Conservation (phyloP, 106 monocot species). For the Cymbidium sinense region DNA sequence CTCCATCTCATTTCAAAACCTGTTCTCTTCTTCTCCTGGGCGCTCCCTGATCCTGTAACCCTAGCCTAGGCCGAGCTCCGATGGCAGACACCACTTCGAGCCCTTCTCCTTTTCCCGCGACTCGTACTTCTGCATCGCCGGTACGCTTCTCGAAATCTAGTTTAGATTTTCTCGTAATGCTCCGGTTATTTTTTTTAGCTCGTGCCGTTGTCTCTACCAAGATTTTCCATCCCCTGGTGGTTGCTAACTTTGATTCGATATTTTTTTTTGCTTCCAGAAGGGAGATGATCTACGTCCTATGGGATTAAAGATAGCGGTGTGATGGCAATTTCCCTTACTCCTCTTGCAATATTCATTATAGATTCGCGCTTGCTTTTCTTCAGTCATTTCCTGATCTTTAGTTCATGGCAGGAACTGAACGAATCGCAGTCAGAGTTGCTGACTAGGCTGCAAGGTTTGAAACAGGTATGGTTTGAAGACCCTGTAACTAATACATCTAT, state of each 20-base stretch:
- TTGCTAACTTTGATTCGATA: neutral
- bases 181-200: neutral
- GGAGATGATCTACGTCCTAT: slow-evolving; percentile 1
- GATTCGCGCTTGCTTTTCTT: neutral
- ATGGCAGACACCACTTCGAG: neutral
- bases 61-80: neutral
- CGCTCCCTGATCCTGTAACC: neutral
- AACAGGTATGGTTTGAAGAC: slow-evolving; percentile 21
- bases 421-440: slow-evolving; percentile 49
- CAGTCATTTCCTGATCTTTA: neutral
- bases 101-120: neutral
- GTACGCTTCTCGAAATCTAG: neutral
- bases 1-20: too few species aligned
- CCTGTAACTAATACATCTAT: too few species aligned
- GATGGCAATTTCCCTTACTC: neutral
- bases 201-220: neutral
- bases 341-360: neutral
- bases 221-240: neutral
- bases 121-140: slow-evolving; percentile 8
- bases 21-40: neutral
- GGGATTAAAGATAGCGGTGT: neutral
- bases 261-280: neutral
- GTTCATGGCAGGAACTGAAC: slow-evolving; percentile 34
- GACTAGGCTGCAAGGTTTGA: slow-evolving; percentile 41
- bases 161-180: neutral